Base-by-base conservation (phyloP, 176 grass and related monocot genomes). In the Chrysopogon serrulatus region DNA sequence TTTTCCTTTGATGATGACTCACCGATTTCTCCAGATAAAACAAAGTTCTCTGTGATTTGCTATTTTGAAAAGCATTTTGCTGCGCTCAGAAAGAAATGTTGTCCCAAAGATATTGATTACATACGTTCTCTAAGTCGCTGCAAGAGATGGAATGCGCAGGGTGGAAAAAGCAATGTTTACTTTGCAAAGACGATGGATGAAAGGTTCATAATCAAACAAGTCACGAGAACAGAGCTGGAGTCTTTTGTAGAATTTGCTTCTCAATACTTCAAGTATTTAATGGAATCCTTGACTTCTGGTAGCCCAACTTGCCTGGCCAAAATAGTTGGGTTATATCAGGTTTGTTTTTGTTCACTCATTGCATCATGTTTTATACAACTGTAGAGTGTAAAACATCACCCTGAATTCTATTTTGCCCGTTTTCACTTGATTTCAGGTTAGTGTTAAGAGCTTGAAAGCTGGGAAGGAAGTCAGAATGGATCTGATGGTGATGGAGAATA, bases 91-190 rank as follows among this genome's bases (percentile, higher is more conserved):
- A 90, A 82, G 57, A 93, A 89, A 80, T 99, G 93, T 37, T 96
- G 93, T 31, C 89, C 90, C 16, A 91, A 87, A 21, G 87, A 94
- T 77, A 82, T 96, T 85, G 96, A 96, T 94, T 99, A 85, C 83
- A 82, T 96, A 61, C 68, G 91, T 27, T 96, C 91, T 40, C 87
- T 99, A 84, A 92, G 96, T 77, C 96, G 96, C 59, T 99, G 96
- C 83, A 99, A 94, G 83, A 92, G 91, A 85, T 99, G 96, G 96
- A 92, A 71, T 77, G 93, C 91, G 0, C 86, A 99, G 89, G 96
- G 96, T 80, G 96, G 96, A 64, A 99, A 99, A 90, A 99, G 96
- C 83, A 99, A 96, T 79, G 96, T 94, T 76, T 99, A 99, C 74
- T 99, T 99, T 83, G 93, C 93, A 74, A 99, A 92, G 87, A 96